These are phyloP conservation scores for Metarhizium robertsii DNA, from an alignment of 2,329 filamentous ascomycete genomes.

Conservation along the genomic window DNA sequence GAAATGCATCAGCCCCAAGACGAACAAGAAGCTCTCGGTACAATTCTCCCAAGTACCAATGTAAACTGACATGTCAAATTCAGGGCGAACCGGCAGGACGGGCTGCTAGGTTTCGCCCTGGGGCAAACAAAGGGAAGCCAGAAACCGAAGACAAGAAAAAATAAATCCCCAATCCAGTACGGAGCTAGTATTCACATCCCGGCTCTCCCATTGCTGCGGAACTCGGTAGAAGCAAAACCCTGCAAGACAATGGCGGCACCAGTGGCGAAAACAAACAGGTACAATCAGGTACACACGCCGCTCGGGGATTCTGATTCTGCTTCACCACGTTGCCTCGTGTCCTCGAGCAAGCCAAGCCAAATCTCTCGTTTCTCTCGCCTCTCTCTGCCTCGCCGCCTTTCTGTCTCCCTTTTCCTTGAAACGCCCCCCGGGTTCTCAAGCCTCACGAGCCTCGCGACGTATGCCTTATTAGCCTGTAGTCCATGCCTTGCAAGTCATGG, in stretches of 20 bases:
- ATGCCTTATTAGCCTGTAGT: neutral
- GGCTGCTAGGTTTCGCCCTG: too few species aligned
- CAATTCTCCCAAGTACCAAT: neutral
- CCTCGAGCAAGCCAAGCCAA: neutral
- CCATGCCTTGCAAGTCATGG: neutral
- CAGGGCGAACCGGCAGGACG: neutral
- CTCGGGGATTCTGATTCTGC: neutral
- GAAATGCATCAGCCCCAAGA: neutral
- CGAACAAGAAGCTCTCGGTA: neutral
- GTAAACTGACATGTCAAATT: slow-evolving; percentile 2
- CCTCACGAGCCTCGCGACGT: too few species aligned
- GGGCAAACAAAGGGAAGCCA: too few species aligned
- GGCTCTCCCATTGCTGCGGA: too few species aligned
- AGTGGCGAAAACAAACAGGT: neutral
- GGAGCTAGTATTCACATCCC: too few species aligned
- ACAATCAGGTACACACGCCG: neutral
- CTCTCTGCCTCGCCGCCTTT: neutral
- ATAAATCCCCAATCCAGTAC: too few species aligned
- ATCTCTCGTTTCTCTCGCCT: neutral
- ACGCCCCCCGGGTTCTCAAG: too few species aligned
- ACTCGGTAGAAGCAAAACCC: too few species aligned
- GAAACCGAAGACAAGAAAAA: too few species aligned
- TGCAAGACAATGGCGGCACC: neutral
- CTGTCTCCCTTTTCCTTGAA: too few species aligned
- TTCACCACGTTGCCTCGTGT: neutral